phyloP scores from a whole-genome alignment of 768 basidiomycete genomes.

The Filobasidium wieringae region DNA sequence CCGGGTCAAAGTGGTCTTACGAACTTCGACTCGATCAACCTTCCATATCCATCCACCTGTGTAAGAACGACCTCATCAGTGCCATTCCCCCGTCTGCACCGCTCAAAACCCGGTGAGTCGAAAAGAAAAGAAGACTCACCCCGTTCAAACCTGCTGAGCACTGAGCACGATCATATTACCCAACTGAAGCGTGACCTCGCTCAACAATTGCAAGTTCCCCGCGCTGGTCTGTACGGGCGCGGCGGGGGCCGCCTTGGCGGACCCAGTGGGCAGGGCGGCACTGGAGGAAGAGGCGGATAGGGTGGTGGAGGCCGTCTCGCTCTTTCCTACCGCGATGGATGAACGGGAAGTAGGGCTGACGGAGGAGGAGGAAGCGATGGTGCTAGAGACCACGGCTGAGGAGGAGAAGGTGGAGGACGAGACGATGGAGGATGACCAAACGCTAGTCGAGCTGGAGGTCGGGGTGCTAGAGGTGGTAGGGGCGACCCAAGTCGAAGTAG shows the following conservation, averaged over 20 bases:
- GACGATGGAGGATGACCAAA: slow-evolving; percentile 4
- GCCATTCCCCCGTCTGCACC: too few relatives aligned
- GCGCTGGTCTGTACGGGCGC: background rate
- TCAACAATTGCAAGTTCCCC: slow-evolving; percentile 12
- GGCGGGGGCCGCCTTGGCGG: background rate
- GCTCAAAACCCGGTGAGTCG: too few relatives aligned
- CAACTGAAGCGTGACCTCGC: slow-evolving; percentile 7
- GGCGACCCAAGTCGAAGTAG: background rate
- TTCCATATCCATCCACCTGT: too few relatives aligned
- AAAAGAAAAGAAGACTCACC: too few relatives aligned
- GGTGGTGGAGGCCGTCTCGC: background rate
- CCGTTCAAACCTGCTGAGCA: slow-evolving; percentile 15
- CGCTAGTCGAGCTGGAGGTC: slow-evolving; percentile 3
- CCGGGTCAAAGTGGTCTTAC: too few relatives aligned
- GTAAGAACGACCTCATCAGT: too few relatives aligned
- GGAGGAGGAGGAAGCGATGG: background rate
- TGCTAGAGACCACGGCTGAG: background rate
- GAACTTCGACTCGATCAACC: too few relatives aligned
- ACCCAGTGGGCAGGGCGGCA: background rate
- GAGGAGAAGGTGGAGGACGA: background rate
- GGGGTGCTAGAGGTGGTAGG: slow-evolving; percentile 1
- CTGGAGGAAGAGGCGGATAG: background rate
- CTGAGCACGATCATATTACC: slow-evolving; percentile 10
- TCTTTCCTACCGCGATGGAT: slow-evolving; percentile 1
- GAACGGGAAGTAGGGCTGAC: background rate